phyloP scores from a whole-genome alignment of 495 filamentous ascomycete genomes.

The Pseudoneurospora amorphoporcata region DNA sequence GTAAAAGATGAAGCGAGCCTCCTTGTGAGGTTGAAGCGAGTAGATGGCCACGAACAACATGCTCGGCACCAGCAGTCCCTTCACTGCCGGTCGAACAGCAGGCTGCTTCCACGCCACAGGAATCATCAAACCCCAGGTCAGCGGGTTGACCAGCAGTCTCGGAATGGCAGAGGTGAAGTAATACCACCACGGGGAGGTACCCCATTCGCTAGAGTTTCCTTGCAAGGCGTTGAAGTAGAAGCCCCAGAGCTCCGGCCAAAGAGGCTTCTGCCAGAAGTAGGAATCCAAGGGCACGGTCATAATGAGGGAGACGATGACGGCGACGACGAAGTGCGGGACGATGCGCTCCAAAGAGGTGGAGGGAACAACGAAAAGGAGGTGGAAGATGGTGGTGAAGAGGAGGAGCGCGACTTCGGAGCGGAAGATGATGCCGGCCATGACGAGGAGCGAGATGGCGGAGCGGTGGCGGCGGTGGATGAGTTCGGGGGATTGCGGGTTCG shows the following conservation, averaged over 20 bases:
- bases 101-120: constrained; percentile 51
- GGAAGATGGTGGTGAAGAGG: constrained; percentile 45
- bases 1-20: constrained; percentile 93
- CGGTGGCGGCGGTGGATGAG: constrained; percentile 30
- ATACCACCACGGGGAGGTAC: constrained; percentile 69
- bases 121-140: constrained; percentile 50
- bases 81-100: constrained; percentile 26
- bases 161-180: constrained; percentile 78
- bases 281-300: constrained; percentile 69
- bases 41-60: constrained; percentile 69
- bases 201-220: constrained; percentile 72
- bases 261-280: constrained; percentile 78
- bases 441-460: constrained; percentile 60
- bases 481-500: constrained; percentile 27
- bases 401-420: constrained; percentile 84
- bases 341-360: constrained; percentile 50
- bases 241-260: constrained; percentile 85
- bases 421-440: constrained; percentile 76
- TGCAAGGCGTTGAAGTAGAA: constrained; percentile 89
- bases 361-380: constrained; percentile 47
- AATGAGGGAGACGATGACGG: constrained; percentile 50
- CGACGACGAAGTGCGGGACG: constrained; percentile 56
- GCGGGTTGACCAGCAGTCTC: constrained; percentile 72
- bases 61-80: constrained; percentile 52
- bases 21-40: constrained; percentile 84